Percentiles rank a stretch among this genome's conserved stretches.
phyloP scores from a whole-genome alignment of 202 grass and related monocot genomes.

The Dendrocalamus latiflorus region DNA sequence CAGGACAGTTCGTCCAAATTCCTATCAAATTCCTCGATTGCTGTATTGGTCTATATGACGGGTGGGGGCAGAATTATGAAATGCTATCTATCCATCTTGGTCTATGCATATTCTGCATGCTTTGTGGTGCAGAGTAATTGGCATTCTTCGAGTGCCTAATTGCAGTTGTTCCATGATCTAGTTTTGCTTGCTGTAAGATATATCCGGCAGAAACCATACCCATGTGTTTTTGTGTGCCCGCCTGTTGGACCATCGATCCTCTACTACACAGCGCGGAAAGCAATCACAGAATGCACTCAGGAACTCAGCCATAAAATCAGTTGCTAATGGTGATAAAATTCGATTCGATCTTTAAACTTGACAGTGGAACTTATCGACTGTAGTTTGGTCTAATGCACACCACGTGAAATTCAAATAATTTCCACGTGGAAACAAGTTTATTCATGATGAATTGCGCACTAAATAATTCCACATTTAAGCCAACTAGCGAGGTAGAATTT shows the following conservation, averaged over 20 bases:
- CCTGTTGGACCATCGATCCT: not conserved
- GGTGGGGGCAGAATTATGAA: not conserved
- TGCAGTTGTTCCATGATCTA: not conserved
- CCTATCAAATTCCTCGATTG: not conserved
- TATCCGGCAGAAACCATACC: not conserved
- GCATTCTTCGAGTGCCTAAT: not conserved
- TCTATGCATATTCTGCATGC: not conserved
- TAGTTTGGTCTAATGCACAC: not conserved
- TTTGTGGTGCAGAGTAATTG: not conserved
- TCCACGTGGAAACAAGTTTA: not conserved
- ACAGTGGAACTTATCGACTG: not conserved
- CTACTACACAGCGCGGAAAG: not conserved
- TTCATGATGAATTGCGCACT: not conserved
- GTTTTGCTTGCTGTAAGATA: not conserved
- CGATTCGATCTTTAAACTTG: not conserved
- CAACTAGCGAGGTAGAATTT: no score
- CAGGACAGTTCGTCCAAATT: not conserved
- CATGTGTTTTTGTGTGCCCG: not conserved
- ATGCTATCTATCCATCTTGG: not conserved
- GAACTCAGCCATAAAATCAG: not conserved
- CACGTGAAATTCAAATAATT: not conserved
- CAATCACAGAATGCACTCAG: not conserved
- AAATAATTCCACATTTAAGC: not conserved
- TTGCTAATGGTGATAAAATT: not conserved
- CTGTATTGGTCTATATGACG: not conserved